These are phyloP conservation scores for Aspergillus leporis DNA, from an alignment of 495 filamentous ascomycete species.

Conservation along the genomic window DNA sequence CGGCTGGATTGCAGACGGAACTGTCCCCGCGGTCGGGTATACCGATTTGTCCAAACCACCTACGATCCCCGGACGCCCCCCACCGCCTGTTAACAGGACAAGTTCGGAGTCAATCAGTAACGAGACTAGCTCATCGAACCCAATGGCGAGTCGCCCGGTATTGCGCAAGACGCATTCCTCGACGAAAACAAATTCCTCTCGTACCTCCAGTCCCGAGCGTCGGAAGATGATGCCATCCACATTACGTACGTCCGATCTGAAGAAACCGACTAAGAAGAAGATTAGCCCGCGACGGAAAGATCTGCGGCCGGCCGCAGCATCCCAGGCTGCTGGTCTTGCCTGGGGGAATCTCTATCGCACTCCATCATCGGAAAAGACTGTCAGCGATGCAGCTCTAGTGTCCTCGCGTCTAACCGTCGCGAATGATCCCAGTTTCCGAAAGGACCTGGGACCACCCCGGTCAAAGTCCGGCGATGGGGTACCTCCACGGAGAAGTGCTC, in stretches of 20 bases:
- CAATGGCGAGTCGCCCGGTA: conserved; percentile 29
- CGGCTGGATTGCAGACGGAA: conserved; percentile 76
- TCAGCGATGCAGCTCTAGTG: conserved; percentile 37
- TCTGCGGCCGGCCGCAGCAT: conserved; percentile 64
- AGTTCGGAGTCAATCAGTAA: conserved; percentile 46
- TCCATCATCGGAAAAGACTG: conserved; percentile 33
- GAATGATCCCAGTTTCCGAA: conserved; percentile 26
- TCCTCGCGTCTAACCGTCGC: conserved; percentile 35
- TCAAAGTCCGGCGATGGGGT: conserved; percentile 6
- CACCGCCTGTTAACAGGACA: conserved; percentile 39
- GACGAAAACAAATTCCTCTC: conserved; percentile 48
- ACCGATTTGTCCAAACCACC: conserved; percentile 73
- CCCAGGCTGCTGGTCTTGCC: conserved; percentile 84
- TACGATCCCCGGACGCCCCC: conserved; percentile 60
- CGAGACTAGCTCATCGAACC: neutral
- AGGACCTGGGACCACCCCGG: conserved; percentile 25
- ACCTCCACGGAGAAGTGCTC: neutral
- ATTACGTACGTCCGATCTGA: conserved; percentile 61
- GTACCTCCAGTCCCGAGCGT: conserved; percentile 81
- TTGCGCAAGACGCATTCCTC: conserved; percentile 42
- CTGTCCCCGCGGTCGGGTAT: conserved; percentile 76
- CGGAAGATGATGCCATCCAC: conserved; percentile 80
- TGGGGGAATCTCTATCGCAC: conserved; percentile 63
- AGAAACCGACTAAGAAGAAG: conserved; percentile 58
- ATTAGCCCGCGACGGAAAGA: conserved; percentile 33